Percentiles rank a stretch among this genome's conserved stretches.
These are phyloP conservation scores for Russula lepida DNA, from an alignment of 768 basidiomycete species.

Conservation along the genomic window DNA sequence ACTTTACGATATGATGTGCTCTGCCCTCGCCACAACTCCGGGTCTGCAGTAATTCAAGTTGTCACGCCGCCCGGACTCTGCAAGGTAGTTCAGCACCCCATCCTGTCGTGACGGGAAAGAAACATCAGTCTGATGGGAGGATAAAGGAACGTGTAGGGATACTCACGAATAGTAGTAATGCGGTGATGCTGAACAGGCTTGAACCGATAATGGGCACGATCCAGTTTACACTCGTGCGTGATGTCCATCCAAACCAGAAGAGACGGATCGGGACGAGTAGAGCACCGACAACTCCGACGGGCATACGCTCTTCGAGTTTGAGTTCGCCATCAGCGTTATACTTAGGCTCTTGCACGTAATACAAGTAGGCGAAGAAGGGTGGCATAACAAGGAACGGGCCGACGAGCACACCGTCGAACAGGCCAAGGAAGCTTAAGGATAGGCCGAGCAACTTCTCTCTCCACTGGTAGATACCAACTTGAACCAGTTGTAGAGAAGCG, in stretches of 20 bases:
- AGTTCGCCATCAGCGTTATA: conserved; percentile 16
- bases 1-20: too few species aligned
- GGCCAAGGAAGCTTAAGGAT: too few species aligned
- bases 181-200: conserved; percentile 28
- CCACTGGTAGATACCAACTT: conserved; percentile 30
- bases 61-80: too few species aligned
- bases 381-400: conserved; percentile 15
- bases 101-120: neutral
- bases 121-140: neutral
- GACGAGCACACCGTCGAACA: conserved; percentile 17
- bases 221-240: conserved; percentile 27
- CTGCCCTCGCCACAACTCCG: too few species aligned
- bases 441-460: conserved; percentile 27
- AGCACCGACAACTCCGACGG: conserved; percentile 28
- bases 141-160: too few species aligned
- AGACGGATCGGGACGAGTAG: conserved; percentile 29
- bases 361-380: conserved; percentile 16
- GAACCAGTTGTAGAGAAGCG: conserved; percentile 30
- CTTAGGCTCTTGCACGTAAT: conserved; percentile 19
- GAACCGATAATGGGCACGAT: conserved; percentile 31
- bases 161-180: conserved; percentile 28
- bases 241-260: conserved; percentile 31
- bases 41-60: too few species aligned
- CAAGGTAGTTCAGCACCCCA: conserved; percentile 27
- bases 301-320: conserved; percentile 28